These are phyloP conservation scores for Colletotrichum neosansevieriae DNA, from an alignment of 2,329 filamentous ascomycete genomes.

Conservation along the genomic window DNA sequence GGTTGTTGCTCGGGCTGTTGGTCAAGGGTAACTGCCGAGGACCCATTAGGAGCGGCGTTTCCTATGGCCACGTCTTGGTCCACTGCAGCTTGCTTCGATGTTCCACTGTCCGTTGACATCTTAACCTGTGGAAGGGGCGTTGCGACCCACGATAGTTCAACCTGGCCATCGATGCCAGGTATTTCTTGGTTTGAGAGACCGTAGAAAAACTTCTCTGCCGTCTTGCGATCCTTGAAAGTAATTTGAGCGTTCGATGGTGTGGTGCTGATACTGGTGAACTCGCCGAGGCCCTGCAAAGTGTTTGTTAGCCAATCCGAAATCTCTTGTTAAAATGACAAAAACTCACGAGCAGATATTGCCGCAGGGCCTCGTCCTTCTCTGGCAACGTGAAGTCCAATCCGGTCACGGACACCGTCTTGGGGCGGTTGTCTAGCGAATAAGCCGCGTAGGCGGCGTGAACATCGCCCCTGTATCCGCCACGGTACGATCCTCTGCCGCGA, in stretches of 20 bases:
- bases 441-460: conserved; percentile 68
- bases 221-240: conserved; percentile 75
- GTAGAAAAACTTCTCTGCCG: conserved; percentile 77
- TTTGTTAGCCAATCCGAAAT: not conserved
- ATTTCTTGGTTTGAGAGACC: conserved; percentile 68
- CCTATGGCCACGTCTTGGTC: conserved; percentile 37
- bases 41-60: conserved; percentile 36
- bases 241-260: conserved; percentile 63
- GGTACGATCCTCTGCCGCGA: conserved; percentile 54
- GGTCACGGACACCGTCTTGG: conserved; percentile 74
- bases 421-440: conserved; percentile 81
- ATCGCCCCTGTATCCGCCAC: conserved; percentile 56
- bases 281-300: conserved; percentile 66
- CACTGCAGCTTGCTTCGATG: conserved; percentile 13
- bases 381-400: conserved; percentile 73
- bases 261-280: conserved; percentile 69
- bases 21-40: conserved; percentile 37
- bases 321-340: not conserved
- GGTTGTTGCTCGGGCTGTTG: conserved; percentile 49
- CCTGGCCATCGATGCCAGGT: conserved; percentile 69
- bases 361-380: conserved; percentile 75
- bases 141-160: conserved; percentile 75
- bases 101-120: conserved; percentile 31
- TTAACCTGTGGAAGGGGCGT: conserved; percentile 46
- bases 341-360: conserved; percentile 78